phyloP scores from a whole-genome alignment of 176 grass and related monocot genomes.

The Hordeum vulgare region MorexV3_pseudomolecules_assembly NC_058519.1:446255445-446255944 shows the following conservation, averaged over 20 bases:
- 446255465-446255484: not conserved
- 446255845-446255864: not conserved
- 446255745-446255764: not conserved
- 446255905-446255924: slow-evolving; percentile 69
- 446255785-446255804: not conserved
- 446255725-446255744: not conserved
- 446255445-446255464: not conserved
- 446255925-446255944: slow-evolving; percentile 49
- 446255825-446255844: not conserved
- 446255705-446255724: not conserved
- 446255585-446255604: not conserved
- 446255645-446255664: not conserved
- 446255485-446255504: not conserved
- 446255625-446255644: not conserved
- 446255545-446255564: not conserved
- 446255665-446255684: not conserved
- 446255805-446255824: not conserved
- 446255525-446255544: not conserved
- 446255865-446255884: slow-evolving; percentile 24
- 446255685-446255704: not conserved
- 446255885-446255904: slow-evolving; percentile 87
- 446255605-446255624: not conserved
- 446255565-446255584: not conserved
- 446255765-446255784: not conserved
- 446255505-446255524: not conserved